Evolutionary conservation across 192 early-diverging fungal genomes (phyloP).

Genomic region (Pilaira anomala): DNA sequence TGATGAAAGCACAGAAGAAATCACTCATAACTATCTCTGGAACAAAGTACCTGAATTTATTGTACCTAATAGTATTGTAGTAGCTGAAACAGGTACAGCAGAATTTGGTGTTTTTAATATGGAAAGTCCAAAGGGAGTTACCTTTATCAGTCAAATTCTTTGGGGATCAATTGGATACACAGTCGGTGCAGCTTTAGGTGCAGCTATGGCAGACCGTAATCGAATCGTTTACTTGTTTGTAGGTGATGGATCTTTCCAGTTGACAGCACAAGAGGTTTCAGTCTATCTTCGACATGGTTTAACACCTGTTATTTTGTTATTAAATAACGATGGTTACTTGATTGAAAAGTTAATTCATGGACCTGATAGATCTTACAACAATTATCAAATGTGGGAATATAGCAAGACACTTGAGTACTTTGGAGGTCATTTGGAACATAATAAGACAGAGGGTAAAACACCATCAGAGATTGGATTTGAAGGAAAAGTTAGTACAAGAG

Average conservation of each 20-base stretch:
- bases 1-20: slow-evolving; percentile 14
- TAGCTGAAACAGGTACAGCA: slow-evolving; percentile 46
- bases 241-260: slow-evolving; percentile 51
- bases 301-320: slow-evolving; percentile 45
- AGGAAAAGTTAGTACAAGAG: slow-evolving; percentile 19
- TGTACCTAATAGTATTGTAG: slow-evolving; percentile 27
- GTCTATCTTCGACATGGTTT: slow-evolving; percentile 45
- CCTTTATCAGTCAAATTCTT: slow-evolving; percentile 41
- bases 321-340: slow-evolving; percentile 54
- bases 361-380: slow-evolving; percentile 38
- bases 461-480: slow-evolving; percentile 33
- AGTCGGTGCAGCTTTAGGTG: slow-evolving; percentile 41
- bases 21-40: slow-evolving; percentile 46
- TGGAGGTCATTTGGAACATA: slow-evolving; percentile 27
- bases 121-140: slow-evolving; percentile 28
- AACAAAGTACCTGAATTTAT: slow-evolving; percentile 31
- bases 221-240: slow-evolving; percentile 45
- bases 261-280: slow-evolving; percentile 47
- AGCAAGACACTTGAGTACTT: slow-evolving; percentile 43
- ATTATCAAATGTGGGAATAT: slow-evolving; percentile 48
- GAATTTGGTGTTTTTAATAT: slow-evolving; percentile 40
- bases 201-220: slow-evolving; percentile 36
- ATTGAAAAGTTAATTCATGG: slow-evolving; percentile 51
- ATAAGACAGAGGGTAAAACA: slow-evolving; percentile 1
- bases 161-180: slow-evolving; percentile 33